Percentiles rank a stretch among this genome's conserved stretches.
Evolutionary conservation across 805 yeast species (phyloP).

Genomic region (Kuraishia hungarica): DNA sequence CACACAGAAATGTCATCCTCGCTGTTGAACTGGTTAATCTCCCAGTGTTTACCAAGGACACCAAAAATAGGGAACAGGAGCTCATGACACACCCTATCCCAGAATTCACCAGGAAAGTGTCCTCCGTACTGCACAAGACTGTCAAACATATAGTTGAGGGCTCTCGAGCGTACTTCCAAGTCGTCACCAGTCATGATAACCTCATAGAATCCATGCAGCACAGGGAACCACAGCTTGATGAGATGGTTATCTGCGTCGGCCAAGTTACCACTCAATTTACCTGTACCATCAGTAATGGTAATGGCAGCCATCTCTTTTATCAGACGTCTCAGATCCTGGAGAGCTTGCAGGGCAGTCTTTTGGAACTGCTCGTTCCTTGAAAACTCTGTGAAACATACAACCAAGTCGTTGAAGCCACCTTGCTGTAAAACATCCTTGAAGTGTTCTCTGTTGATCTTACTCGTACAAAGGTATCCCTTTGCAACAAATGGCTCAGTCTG

Average conservation of each 20-base stretch:
- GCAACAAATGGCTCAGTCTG: slow-evolving; percentile 49
- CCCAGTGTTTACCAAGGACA: slow-evolving; percentile 70
- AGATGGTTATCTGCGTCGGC: slow-evolving; percentile 7
- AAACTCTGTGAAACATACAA: slow-evolving; percentile 68
- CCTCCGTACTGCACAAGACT: slow-evolving; percentile 72
- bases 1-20: slow-evolving; percentile 90
- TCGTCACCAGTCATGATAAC: slow-evolving; percentile 92
- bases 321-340: slow-evolving; percentile 61
- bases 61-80: slow-evolving; percentile 86
- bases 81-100: slow-evolving; percentile 75
- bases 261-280: slow-evolving; percentile 8
- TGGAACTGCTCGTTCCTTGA: slow-evolving; percentile 83
- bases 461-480: slow-evolving; percentile 56
- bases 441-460: slow-evolving; percentile 52
- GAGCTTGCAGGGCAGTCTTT: slow-evolving; percentile 69
- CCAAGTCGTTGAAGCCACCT: slow-evolving; percentile 59
- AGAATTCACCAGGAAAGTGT: slow-evolving; percentile 62
- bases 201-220: slow-evolving; percentile 77
- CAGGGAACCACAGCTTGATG: slow-evolving; percentile 71
- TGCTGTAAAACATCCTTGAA: slow-evolving; percentile 57
- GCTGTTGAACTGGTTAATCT: slow-evolving; percentile 51
- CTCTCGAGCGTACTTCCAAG: slow-evolving; percentile 86
- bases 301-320: slow-evolving; percentile 49
- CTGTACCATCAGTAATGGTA: slow-evolving; percentile 19
- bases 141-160: slow-evolving; percentile 76